Evolutionary conservation across 208 protist genomes (phyloP), one percentile per base, ranked within the genome.

Genomic region (Giardia muris): DNA sequence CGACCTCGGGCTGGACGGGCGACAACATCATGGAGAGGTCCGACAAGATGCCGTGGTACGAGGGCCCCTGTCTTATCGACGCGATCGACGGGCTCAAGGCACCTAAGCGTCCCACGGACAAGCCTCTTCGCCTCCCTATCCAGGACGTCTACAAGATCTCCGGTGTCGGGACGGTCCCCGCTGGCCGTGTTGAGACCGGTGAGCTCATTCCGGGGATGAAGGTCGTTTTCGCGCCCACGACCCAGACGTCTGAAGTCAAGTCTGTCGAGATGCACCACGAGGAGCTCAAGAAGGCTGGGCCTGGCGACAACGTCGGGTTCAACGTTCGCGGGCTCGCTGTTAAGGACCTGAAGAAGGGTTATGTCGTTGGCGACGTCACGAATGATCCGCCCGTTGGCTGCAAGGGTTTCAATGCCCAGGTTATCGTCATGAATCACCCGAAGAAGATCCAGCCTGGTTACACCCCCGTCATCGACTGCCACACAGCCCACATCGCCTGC

Each of bases 121-220:
- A 89, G 90, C 93, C 93, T 0, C 43, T 94, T 39, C 48, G 93
- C 45, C 48, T 94, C 46, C 93, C 93, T 1, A 92, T 98, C 42
- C 96, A 97, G 95, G 97, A 98, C 94, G 97, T 98, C 93, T 98
- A 97, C 96, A 98, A 98, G 96, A 98, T 98, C 92, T 94, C 93
- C 45, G 96, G 96, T 94, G 95, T 97, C 95, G 98, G 96, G 95
- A 99, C 96, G 96, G 97, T 97, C 93, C 97, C 93, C 92, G 98
- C 95, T 94, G 98, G 95, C 94, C 95, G 96, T 95, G 96, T 97
- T 67, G 96, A 96, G 93, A 96, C 95, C 22, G 91, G 96, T 93
- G 91, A 96, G 67, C 57, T 96, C 46, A 95, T 94, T 86, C 95
- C 95, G 89, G 94, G 93, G 86, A 93, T 95, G 67, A 48, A 93